These are phyloP conservation scores for Xerocomus spinulosus DNA, from an alignment of 768 basidiomycete species.

Conservation along the genomic window DNA sequence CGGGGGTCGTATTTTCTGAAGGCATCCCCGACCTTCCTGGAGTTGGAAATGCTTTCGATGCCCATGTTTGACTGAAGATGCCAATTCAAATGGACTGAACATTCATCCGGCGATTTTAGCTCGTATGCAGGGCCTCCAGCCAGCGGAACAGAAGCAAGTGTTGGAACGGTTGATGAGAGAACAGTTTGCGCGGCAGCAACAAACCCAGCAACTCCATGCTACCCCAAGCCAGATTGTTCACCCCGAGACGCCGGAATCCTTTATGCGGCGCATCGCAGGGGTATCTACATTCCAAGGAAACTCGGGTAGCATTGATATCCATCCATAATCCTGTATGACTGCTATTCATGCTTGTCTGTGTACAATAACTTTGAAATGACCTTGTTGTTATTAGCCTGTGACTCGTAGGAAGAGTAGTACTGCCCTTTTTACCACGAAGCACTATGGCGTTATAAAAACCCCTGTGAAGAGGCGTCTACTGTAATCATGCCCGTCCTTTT, in stretches of 20 bases:
- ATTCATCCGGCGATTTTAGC: conserved; percentile 12
- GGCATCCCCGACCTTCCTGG: conserved; percentile 45
- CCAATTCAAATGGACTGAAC: neutral
- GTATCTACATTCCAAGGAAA: conserved; percentile 23
- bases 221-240: conserved; percentile 25
- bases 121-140: conserved; percentile 24
- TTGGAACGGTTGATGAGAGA: conserved; percentile 16
- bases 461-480: no score
- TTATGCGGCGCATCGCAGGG: conserved; percentile 39
- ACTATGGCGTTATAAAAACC: no score
- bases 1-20: conserved; percentile 48
- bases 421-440: no score
- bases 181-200: conserved; percentile 27
- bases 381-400: conserved; percentile 80
- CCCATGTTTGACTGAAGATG: conserved; percentile 2
- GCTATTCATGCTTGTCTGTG: no score
- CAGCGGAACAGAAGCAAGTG: conserved; percentile 18
- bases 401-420: no score
- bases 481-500: conserved; percentile 51
- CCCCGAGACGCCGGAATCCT: conserved; percentile 43
- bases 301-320: no score
- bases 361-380: no score
- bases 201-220: conserved; percentile 15
- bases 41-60: conserved; percentile 14
- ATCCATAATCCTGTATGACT: no score